phyloP scores from a whole-genome alignment of 2,329 filamentous ascomycete species.

The Didymella exigua region DNA sequence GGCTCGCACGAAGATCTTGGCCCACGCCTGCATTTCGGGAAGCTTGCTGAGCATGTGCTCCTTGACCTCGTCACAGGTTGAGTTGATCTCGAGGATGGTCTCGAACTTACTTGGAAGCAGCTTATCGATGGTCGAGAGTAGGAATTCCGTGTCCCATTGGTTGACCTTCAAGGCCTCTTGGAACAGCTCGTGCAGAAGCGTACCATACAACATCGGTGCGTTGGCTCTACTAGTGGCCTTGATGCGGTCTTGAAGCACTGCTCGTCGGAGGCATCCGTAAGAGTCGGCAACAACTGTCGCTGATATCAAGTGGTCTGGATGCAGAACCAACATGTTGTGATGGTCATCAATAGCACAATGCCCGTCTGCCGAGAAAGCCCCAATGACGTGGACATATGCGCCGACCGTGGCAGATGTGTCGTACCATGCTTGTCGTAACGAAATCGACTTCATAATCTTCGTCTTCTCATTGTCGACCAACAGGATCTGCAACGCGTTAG shows the following conservation, averaged over 20 bases:
- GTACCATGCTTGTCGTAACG: conserved; percentile 84
- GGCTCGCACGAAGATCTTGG: conserved; percentile 75
- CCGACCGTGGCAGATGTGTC: conserved; percentile 77
- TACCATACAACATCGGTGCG: conserved; percentile 86
- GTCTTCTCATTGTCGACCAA: conserved; percentile 80
- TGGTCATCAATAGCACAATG: conserved; percentile 83
- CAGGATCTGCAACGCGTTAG: conserved; percentile 66
- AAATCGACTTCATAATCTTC: conserved; percentile 69
- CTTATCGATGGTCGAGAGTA: conserved; percentile 69
- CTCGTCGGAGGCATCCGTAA: conserved; percentile 86
- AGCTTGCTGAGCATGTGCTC: conserved; percentile 85
- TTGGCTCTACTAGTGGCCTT: conserved; percentile 85
- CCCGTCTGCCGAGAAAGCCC: conserved; percentile 70
- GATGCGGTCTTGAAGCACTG: conserved; percentile 91
- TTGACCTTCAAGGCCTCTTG: conserved; percentile 87
- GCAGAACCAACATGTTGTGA: conserved; percentile 83
- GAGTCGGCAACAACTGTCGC: conserved; percentile 97
- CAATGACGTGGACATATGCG: conserved; percentile 85
- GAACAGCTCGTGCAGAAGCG: conserved; percentile 92
- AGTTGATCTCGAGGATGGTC: conserved; percentile 85
- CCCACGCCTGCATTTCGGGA: conserved; percentile 81
- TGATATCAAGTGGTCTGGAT: conserved; percentile 94
- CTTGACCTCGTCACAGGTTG: conserved; percentile 72
- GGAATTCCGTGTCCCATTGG: conserved; percentile 73
- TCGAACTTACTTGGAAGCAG: conserved; percentile 81